Evolutionary conservation across 345 rosid species (phyloP).

Genomic region (Cardamine chenopodiifolia): DNA sequence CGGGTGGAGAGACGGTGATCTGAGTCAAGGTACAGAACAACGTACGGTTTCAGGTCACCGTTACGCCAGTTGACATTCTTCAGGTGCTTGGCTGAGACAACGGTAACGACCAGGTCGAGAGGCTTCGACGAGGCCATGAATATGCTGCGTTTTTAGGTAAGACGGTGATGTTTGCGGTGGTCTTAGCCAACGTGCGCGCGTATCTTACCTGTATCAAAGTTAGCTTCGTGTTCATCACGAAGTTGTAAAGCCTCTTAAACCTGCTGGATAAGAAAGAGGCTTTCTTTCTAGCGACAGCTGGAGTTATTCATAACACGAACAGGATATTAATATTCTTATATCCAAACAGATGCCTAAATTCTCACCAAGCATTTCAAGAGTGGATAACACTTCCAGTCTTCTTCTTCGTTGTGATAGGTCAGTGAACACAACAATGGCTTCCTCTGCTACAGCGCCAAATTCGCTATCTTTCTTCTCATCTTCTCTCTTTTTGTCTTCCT

Average conservation of each 20-base stretch:
- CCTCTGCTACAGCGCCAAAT: slow-evolving; percentile 43
- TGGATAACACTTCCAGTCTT: slow-evolving; percentile 42
- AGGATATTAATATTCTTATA: slow-evolving; percentile 9
- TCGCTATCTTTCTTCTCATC: slow-evolving; percentile 65
- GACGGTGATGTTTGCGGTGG: slow-evolving; percentile 40
- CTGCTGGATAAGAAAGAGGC: not conserved
- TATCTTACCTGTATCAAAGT: slow-evolving; percentile 2
- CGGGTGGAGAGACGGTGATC: slow-evolving; percentile 54
- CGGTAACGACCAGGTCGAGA: slow-evolving; percentile 48
- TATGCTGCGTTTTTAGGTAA: slow-evolving; percentile 26
- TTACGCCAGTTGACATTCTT: slow-evolving; percentile 74
- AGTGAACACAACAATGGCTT: slow-evolving; percentile 54
- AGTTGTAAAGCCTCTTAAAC: not conserved
- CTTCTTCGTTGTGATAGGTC: slow-evolving; percentile 16
- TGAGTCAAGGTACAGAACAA: slow-evolving; percentile 54
- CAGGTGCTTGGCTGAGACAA: slow-evolving; percentile 59
- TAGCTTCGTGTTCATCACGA: not conserved
- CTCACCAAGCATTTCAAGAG: slow-evolving; percentile 30
- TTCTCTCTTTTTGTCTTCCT: slow-evolving; percentile 50
- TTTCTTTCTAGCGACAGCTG: slow-evolving; percentile 16
- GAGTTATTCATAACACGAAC: not conserved
- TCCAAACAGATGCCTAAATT: slow-evolving; percentile 28
- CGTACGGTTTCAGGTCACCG: slow-evolving; percentile 63
- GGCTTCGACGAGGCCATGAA: slow-evolving; percentile 49
- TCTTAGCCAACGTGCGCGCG: slow-evolving; percentile 42